Conservation (phyloP, 306 rosid genomes). For the Castanea sativa region DNA sequence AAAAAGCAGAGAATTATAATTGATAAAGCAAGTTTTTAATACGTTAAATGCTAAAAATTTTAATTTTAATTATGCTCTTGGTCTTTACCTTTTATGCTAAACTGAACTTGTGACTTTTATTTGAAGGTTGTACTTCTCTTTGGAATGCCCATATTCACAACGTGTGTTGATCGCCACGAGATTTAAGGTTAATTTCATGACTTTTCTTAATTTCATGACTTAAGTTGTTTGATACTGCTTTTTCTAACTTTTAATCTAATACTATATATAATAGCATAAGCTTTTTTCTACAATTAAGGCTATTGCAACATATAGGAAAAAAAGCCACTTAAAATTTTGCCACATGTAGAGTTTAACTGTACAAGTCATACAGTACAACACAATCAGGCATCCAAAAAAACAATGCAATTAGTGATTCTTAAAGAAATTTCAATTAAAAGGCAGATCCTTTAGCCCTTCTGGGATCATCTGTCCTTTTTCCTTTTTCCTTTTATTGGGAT, state of each 20-base stretch:
- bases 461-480: neutral
- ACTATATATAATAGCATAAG: too few relatives aligned
- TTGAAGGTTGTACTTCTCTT: slow-evolving; percentile 57
- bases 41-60: neutral
- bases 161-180: slow-evolving; percentile 76
- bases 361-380: too few relatives aligned
- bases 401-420: too few relatives aligned
- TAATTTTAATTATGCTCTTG: too few relatives aligned
- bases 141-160: slow-evolving; percentile 71
- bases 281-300: too few relatives aligned
- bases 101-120: neutral
- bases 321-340: too few relatives aligned
- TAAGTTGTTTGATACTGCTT: neutral
- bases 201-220: neutral
- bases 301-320: too few relatives aligned
- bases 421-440: neutral
- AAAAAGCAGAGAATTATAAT: too few relatives aligned
- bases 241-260: neutral
- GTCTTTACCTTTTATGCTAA: neutral
- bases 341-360: too few relatives aligned
- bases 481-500: neutral
- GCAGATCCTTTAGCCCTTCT: neutral
- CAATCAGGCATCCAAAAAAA: too few relatives aligned
- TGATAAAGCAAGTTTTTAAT: too few relatives aligned
- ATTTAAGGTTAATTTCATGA: slow-evolving; percentile 47